Evolutionary conservation across 148 eudicot species (phyloP), one percentile per base, ranked within the genome.

Genomic region (Vaccinium corymbosum): DNA sequence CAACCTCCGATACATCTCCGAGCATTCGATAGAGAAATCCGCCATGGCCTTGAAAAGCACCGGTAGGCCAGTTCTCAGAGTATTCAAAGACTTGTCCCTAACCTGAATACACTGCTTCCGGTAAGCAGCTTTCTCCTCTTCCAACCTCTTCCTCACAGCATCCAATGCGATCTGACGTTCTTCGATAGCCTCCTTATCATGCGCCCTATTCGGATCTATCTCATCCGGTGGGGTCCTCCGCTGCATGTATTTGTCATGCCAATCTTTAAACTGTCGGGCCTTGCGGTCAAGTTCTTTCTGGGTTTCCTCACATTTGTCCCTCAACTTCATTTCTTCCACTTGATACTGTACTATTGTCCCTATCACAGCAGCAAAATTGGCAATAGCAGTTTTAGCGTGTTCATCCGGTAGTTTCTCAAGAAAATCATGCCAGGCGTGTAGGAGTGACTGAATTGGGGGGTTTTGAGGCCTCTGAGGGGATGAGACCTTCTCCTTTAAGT

Each of bases 371-470:
- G 89, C 91, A 84, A 93, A 93, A 86, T 89, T 94, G 56, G 76
- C 51, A 12, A 94, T 93, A n/a, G 95, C 95, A 13, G 90, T 88
- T 84, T 91, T 90, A 35, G 97, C 95, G 46, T 85, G 92, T 83
- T 93, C 97, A 38, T 92, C 95, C 0, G 98, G 99, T 80, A 97
- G 93, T 88, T 93, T 97, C 25, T 93, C 94, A 0, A 97, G 95
- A 66, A 32, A 66, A 84, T 92, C 94, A 15, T 92, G 89, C 99
- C 99, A 97, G 50, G 94, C 88, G 7, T 85, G 88, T 17, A 97
- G 90, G 83, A 97, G 98, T 61, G 72, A 52, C 76, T 89, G 94
- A 59, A 97, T 94, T 7, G 94, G 97, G 42, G 99, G 97, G 70
- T 68, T 91, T 84, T 89, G 94, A 22, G 93, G 86, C 25, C 94